phyloP scores from a whole-genome alignment of 441 rosid species.

The Corymbia calophylla region DNA sequence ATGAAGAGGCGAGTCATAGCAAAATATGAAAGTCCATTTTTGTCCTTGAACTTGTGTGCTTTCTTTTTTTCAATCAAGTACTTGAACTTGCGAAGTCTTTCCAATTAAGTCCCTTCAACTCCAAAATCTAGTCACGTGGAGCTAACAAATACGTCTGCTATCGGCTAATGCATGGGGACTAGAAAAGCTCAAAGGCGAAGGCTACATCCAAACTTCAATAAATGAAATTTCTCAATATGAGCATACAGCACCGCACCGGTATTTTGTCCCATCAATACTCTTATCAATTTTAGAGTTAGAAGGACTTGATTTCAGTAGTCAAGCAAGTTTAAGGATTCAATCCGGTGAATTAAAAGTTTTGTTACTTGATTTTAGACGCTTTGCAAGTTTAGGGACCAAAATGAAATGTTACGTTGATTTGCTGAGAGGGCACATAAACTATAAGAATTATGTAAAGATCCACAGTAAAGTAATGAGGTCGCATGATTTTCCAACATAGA shows the following conservation, averaged over 20 bases:
- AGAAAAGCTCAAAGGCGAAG: background rate
- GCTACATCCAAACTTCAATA: background rate
- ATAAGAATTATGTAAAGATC: background rate
- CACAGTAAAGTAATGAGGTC: background rate
- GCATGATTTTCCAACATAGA: background rate
- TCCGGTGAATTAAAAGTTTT: background rate
- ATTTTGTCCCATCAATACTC: background rate
- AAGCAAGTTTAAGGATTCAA: background rate
- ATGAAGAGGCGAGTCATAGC: background rate
- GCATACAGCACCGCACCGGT: background rate
- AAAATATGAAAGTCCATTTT: background rate
- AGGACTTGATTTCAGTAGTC: background rate
- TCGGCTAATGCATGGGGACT: background rate
- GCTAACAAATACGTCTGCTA: accelerated
- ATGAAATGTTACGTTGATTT: background rate
- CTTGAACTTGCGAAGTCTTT: background rate
- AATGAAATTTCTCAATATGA: background rate
- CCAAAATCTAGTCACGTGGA: background rate
- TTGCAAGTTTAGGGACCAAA: background rate
- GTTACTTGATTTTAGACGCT: background rate
- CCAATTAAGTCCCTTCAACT: background rate
- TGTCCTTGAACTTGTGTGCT: background rate
- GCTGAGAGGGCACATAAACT: background rate
- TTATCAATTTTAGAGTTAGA: background rate
- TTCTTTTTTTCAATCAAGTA: background rate